A percentile compares a stretch with the other conserved stretches of the same genome.
phyloP scores from a whole-genome alignment of 805 yeast species.

The Diddensiella santjacobensis region DNA sequence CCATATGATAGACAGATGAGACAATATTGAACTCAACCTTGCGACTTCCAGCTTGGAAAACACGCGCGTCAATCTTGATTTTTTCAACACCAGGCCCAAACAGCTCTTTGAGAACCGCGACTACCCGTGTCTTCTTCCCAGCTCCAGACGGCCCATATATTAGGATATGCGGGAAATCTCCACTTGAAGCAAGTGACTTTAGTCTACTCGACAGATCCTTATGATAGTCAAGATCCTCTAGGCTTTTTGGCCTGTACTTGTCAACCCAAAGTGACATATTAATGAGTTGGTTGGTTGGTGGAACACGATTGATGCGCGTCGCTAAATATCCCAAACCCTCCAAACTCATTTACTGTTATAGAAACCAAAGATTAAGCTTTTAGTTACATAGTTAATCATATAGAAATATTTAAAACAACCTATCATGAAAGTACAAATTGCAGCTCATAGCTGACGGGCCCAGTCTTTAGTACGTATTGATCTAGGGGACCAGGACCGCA shows the following conservation, averaged over 20 bases:
- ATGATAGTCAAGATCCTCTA: slow-evolving; percentile 66
- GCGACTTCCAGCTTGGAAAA: slow-evolving; percentile 67
- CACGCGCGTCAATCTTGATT: slow-evolving; percentile 84
- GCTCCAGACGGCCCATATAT: slow-evolving; percentile 96
- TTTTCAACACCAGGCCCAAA: slow-evolving; percentile 82
- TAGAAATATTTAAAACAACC: too few relatives aligned
- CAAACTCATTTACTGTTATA: too few relatives aligned
- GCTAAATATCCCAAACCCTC: too few relatives aligned
- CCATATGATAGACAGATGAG: slow-evolving; percentile 87
- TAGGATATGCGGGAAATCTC: slow-evolving; percentile 89
- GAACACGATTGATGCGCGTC: too few relatives aligned
- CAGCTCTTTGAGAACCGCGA: slow-evolving; percentile 71
- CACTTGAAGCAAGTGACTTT: slow-evolving; percentile 57
- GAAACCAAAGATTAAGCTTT: too few relatives aligned
- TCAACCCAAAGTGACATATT: slow-evolving; percentile 95
- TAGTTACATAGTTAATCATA: too few relatives aligned
- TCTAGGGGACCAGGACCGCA: slow-evolving; percentile 30
- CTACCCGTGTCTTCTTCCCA: slow-evolving; percentile 91
- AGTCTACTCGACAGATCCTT: slow-evolving; percentile 59
- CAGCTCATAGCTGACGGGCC: not conserved
- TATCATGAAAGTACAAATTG: not conserved
- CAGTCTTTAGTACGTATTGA: slow-evolving; percentile 15
- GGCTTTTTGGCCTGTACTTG: slow-evolving; percentile 74
- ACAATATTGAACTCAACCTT: slow-evolving; percentile 89
- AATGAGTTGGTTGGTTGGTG: too few relatives aligned